Evolutionary conservation across 176 grass and related monocot species (phyloP).

Genomic region (Phoenix roebelenii): DNA sequence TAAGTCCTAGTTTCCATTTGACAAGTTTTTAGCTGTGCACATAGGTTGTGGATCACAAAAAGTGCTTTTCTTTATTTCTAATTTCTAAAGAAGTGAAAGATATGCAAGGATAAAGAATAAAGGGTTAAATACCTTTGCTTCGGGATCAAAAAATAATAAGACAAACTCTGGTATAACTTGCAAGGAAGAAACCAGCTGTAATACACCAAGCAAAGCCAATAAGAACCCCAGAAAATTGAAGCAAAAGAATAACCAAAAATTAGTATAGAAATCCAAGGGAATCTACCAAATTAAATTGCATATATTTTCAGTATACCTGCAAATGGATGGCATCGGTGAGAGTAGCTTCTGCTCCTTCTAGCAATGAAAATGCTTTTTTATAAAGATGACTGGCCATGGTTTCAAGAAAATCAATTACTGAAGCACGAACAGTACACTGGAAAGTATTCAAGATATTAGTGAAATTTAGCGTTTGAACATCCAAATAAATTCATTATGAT

Average conservation of each 20-base stretch:
- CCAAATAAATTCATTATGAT: no score
- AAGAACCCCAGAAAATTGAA: slow-evolving; percentile 7
- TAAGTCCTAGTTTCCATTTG: no score
- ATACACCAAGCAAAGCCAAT: background rate
- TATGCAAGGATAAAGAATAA: no score
- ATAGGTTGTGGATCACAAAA: no score
- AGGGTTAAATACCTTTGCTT: slow-evolving; percentile 58
- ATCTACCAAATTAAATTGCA: slow-evolving; percentile 5
- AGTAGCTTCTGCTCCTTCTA: slow-evolving; percentile 26
- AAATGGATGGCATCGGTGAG: slow-evolving; percentile 75
- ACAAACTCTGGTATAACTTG: slow-evolving; percentile 59
- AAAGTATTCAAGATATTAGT: slow-evolving; percentile 28
- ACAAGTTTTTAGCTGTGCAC: no score
- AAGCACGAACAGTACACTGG: slow-evolving; percentile 70
- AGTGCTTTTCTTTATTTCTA: no score
- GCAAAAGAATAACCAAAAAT: background rate
- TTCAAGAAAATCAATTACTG: slow-evolving; percentile 40
- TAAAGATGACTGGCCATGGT: slow-evolving; percentile 23
- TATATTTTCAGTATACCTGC: slow-evolving; percentile 47
- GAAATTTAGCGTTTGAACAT: slow-evolving; percentile 2
- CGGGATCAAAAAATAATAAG: slow-evolving; percentile 63
- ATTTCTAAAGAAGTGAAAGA: no score
- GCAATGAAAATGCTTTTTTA: slow-evolving; percentile 32
- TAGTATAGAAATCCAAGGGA: background rate
- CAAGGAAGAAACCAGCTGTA: slow-evolving; percentile 83